Percentiles rank a stretch among this genome's conserved stretches.
Evolutionary conservation across 2,329 filamentous ascomycete genomes (phyloP).

Genomic region (Pestalotiopsis sp.): DNA sequence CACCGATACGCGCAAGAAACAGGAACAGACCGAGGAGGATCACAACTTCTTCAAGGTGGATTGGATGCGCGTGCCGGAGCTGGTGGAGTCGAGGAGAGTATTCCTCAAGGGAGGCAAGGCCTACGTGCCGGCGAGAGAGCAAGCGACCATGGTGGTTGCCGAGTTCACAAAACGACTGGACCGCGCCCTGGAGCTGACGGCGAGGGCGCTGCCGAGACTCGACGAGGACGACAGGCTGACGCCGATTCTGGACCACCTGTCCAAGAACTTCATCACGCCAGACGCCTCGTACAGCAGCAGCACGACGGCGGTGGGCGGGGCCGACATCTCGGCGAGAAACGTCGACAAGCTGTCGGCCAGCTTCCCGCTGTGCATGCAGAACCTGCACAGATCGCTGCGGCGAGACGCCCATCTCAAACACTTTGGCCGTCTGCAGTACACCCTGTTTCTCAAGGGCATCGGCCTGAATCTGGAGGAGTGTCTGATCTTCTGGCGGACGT

Average conservation of each 20-base stretch:
- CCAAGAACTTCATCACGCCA: slow-evolving; percentile 92
- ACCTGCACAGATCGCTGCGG: slow-evolving; percentile 82
- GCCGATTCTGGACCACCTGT: slow-evolving; percentile 73
- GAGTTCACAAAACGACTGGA: slow-evolving; percentile 84
- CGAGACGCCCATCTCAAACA: slow-evolving; percentile 93
- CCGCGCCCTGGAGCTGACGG: slow-evolving; percentile 83
- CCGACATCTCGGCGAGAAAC: slow-evolving; percentile 75
- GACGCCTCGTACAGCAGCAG: slow-evolving; percentile 77
- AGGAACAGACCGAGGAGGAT: slow-evolving; percentile 61
- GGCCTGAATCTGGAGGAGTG: slow-evolving; percentile 90
- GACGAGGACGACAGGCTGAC: slow-evolving; percentile 93
- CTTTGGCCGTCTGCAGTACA: slow-evolving; percentile 90
- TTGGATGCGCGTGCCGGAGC: slow-evolving; percentile 88
- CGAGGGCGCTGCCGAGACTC: slow-evolving; percentile 85
- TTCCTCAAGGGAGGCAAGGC: slow-evolving; percentile 81
- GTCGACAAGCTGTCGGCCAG: slow-evolving; percentile 79
- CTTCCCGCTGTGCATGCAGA: slow-evolving; percentile 93
- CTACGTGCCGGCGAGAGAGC: slow-evolving; percentile 85
- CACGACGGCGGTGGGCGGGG: slow-evolving; percentile 65
- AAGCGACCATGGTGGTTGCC: slow-evolving; percentile 83
- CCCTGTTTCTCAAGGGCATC: slow-evolving; percentile 94
- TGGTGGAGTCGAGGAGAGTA: slow-evolving; percentile 79
- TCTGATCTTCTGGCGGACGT: slow-evolving; percentile 85
- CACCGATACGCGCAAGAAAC: slow-evolving; percentile 35
- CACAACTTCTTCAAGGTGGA: slow-evolving; percentile 96